phyloP scores from a whole-genome alignment of 305 asterid species.

The Fraxinus platypoda region DNA sequence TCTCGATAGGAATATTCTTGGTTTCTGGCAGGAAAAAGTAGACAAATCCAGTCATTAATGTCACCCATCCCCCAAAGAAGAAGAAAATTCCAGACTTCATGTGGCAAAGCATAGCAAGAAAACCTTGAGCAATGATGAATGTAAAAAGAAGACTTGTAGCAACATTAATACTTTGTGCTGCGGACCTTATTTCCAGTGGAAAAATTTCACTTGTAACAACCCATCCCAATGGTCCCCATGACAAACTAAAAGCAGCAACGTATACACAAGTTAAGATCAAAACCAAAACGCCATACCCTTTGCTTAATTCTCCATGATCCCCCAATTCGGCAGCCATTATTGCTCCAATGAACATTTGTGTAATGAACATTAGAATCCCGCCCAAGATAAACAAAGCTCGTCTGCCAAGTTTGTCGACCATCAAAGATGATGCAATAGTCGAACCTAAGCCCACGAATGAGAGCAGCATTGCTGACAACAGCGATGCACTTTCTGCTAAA shows the following conservation, averaged over 20 bases:
- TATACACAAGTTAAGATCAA: conserved; percentile 33
- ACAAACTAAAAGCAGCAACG: conserved; percentile 36
- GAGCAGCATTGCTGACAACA: conserved; percentile 27
- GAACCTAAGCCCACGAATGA: conserved; percentile 26
- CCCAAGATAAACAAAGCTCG: conserved; percentile 33
- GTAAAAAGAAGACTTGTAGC: conserved; percentile 30
- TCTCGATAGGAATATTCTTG: conserved; percentile 43
- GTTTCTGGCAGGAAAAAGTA: conserved; percentile 48
- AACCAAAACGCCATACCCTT: conserved; percentile 22
- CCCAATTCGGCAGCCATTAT: conserved; percentile 30
- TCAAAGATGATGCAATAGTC: conserved; percentile 17
- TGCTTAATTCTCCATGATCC: conserved; percentile 28
- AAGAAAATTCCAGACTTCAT: conserved; percentile 44
- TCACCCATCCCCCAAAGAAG: conserved; percentile 41
- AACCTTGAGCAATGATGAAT: conserved; percentile 34
- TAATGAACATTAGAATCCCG: conserved; percentile 31
- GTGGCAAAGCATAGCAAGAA: conserved; percentile 41
- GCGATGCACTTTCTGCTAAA: conserved; percentile 33
- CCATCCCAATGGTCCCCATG: conserved; percentile 67
- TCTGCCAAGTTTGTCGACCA: conserved; percentile 39
- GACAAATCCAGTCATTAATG: conserved; percentile 35
- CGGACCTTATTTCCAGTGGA: conserved; percentile 49
- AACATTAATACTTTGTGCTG: conserved; percentile 46
- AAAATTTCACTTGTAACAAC: conserved; percentile 48
- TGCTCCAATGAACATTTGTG: conserved; percentile 29